Base-by-base conservation (phyloP, 73 alveolate genomes). In the Stentor roeselii region DNA sequence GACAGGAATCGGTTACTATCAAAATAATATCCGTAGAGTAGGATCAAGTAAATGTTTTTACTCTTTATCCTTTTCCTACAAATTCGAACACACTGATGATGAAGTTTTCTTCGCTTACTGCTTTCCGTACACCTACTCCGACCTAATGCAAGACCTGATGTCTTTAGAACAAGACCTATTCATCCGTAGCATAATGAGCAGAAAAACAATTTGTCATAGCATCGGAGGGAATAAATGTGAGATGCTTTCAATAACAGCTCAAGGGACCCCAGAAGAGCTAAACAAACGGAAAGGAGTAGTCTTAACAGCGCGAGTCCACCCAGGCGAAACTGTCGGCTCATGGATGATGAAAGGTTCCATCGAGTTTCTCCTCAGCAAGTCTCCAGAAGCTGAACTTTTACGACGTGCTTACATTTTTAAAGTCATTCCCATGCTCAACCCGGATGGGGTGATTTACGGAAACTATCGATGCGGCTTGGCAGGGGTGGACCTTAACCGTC, bases 391-490 rank as follows among this genome's bases (percentile, higher is more conserved):
- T 3, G 83, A 91, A 35, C 91, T 92, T 37, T 78, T 96, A 83
- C 85, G 99, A 78, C 98, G 95, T 83, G 88, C 92, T 87, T 95
- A 90, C 89, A 90, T 96, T 59, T 94, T 75, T 78, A 92, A 59
- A 85, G 92, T 98, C 38, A 97, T 98, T 2, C 99, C 99, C 0
- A 97, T 98, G 99, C 91, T 98, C 88, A 98, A 98, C 86, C 99
- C 99, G 0, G 99, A 98, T 83, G 99, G 99, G 3, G 99, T 98
- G 15, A 93, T 98, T 11, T 97, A 95, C 58, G 99, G 99, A 32
- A 97, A 95, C 90, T 96, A 99, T 35, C 60, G 84, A 37, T 76
- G 84, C 3, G 30, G 31, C n/a, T 90, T 98, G 82, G 99, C 99
- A 3, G 99, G 99, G 27, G 99, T 97, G 58, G 84, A 76, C 34